A percentile compares a stretch with the other conserved stretches of the same genome.
These are phyloP conservation scores for Fusarium clavum DNA, from an alignment of 2,329 filamentous ascomycete species.

Conservation along the genomic window DNA sequence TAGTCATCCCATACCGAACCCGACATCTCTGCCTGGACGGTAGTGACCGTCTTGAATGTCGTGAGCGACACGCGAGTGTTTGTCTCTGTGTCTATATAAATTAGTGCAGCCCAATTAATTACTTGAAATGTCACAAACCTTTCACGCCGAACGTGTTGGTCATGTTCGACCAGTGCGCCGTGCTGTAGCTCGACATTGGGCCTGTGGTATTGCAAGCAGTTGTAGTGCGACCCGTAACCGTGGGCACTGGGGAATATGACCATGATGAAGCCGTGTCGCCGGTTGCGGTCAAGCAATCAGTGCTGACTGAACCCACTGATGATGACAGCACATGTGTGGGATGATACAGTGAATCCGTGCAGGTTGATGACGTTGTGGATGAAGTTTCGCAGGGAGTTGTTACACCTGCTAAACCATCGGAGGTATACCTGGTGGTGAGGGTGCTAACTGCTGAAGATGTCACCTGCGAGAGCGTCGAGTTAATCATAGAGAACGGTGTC, in stretches of 20 bases:
- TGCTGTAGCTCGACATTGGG: conserved; percentile 22
- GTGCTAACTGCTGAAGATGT: conserved; percentile 15
- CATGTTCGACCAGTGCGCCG: conserved; percentile 33
- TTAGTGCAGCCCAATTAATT: conserved; percentile 9
- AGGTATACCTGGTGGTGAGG: conserved; percentile 16
- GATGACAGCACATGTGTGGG: background rate
- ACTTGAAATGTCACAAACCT: conserved; percentile 23
- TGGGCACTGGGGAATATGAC: conserved; percentile 26
- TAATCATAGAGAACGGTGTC: conserved; percentile 22
- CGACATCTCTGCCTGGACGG: conserved; percentile 1
- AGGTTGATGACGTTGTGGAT: conserved; percentile 26
- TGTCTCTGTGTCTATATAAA: conserved; percentile 9
- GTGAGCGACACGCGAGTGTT: conserved; percentile 26
- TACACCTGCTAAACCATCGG: conserved; percentile 2
- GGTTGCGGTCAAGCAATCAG: conserved; percentile 24
- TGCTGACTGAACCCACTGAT: conserved; percentile 10
- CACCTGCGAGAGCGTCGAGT: conserved; percentile 29
- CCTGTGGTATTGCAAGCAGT: conserved; percentile 43
- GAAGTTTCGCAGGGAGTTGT: conserved; percentile 30
- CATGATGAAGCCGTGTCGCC: conserved; percentile 6
- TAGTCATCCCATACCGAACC: conserved; percentile 16
- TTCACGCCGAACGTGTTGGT: conserved; percentile 24
- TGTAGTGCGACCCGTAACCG: conserved; percentile 11
- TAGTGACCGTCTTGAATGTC: conserved; percentile 41
- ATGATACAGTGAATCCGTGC: conserved; percentile 20